These are phyloP conservation scores for Leccinum fallax DNA, from an alignment of 1,284 basidiomycete genomes.

Conservation along the genomic window DNA sequence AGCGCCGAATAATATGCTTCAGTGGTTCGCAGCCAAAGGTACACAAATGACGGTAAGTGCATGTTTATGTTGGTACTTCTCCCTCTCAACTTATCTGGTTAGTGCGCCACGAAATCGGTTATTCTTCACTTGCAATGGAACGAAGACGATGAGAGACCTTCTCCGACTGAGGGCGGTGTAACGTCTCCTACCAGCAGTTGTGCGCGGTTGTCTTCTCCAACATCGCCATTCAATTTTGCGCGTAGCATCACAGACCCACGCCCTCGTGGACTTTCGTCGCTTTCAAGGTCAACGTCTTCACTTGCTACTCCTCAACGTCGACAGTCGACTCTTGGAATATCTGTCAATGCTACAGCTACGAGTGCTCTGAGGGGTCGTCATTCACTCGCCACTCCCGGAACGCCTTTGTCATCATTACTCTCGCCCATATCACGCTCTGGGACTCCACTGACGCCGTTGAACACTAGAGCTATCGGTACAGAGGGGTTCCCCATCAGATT, in stretches of 20 bases:
- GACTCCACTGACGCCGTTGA: conserved; percentile 40
- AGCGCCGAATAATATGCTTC: conserved; percentile 82
- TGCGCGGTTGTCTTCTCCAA: conserved; percentile 30
- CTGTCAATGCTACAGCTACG: conserved; percentile 16
- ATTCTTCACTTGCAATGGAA: conserved; percentile 89
- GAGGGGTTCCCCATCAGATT: conserved; percentile 50
- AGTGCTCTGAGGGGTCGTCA: conserved; percentile 21
- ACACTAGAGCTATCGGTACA: conserved; percentile 29
- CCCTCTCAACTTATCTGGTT: neutral
- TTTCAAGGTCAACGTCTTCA: conserved; percentile 53
- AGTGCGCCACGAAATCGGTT: conserved; percentile 89
- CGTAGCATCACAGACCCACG: conserved; percentile 33
- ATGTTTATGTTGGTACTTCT: neutral
- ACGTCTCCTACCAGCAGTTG: conserved; percentile 24
- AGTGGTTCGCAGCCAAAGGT: conserved; percentile 92
- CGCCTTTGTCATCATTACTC: conserved; percentile 45
- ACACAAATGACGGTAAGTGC: conserved; percentile 81
- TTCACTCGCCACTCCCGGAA: conserved; percentile 44
- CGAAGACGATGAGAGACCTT: conserved; percentile 50
- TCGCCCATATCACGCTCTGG: conserved; percentile 42
- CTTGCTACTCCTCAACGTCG: conserved; percentile 47
- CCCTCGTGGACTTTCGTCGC: conserved; percentile 44
- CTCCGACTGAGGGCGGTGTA: conserved; percentile 17
- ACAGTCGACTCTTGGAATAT: conserved; percentile 43
- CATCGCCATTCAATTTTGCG: conserved; percentile 22